A percentile compares a stretch with the other conserved stretches of the same genome.
These are phyloP conservation scores for Sutorius eximius DNA, from an alignment of 1,284 basidiomycete species.

Conservation along the genomic window DNA sequence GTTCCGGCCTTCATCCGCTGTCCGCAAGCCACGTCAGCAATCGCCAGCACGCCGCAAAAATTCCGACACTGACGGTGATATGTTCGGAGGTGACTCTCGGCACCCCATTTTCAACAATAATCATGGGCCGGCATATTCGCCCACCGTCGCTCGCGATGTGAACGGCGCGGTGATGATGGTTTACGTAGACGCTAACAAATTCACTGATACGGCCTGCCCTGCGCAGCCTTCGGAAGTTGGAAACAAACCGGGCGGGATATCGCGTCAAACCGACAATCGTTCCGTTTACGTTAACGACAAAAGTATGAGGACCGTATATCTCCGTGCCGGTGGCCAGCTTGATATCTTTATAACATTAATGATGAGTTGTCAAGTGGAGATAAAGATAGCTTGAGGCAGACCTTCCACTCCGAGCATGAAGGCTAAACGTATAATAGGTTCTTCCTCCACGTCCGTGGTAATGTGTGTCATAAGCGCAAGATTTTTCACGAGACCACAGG, in stretches of 20 bases:
- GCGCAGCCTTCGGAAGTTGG: slow-evolving; percentile 88
- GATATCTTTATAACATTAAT: slow-evolving; percentile 66
- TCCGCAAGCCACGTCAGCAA: slow-evolving; percentile 16
- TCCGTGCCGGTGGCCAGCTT: slow-evolving; percentile 91
- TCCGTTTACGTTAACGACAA: slow-evolving; percentile 97
- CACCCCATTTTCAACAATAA: slow-evolving; percentile 88
- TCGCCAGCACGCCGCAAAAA: slow-evolving; percentile 2
- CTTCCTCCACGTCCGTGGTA: slow-evolving; percentile 98
- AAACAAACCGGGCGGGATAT: slow-evolving; percentile 84
- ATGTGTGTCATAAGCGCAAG: slow-evolving; percentile 99
- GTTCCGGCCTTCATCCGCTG: slow-evolving; percentile 80
- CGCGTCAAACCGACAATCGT: slow-evolving; percentile 93
- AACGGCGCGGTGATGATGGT: slow-evolving; percentile 92
- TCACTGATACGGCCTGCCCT: slow-evolving; percentile 92
- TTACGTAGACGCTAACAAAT: slow-evolving; percentile 97
- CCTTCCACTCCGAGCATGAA: slow-evolving; percentile 97
- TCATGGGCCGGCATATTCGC: slow-evolving; percentile 96
- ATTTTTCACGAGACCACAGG: slow-evolving; percentile 98
- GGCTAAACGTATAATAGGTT: slow-evolving; percentile 86
- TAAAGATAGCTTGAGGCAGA: slow-evolving; percentile 33
- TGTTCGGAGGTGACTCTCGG: slow-evolving; percentile 84
- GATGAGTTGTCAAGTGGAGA: slow-evolving; percentile 15
- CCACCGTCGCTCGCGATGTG: slow-evolving; percentile 98
- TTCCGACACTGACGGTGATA: slow-evolving; percentile 56
- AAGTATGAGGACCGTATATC: slow-evolving; percentile 90